Conservation (phyloP, 2,329 filamentous ascomycete genomes). For the Talaromyces sp. region DNA sequence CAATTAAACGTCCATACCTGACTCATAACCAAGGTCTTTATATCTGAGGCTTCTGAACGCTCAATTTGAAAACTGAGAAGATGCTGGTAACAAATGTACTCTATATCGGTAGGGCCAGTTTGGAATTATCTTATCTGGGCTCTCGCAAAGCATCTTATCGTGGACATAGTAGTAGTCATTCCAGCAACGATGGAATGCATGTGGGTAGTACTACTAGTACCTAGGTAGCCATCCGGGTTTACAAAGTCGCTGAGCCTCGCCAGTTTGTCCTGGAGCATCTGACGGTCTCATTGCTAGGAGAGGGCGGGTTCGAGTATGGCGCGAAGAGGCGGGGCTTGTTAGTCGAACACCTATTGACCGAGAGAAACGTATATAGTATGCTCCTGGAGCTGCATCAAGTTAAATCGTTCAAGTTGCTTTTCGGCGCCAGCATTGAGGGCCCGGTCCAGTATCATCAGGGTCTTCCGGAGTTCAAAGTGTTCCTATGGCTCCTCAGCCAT, state of each 20-base stretch:
- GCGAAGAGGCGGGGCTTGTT: not conserved
- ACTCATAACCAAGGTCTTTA: no score
- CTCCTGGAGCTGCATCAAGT: not conserved
- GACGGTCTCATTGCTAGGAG: not conserved
- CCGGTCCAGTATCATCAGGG: not conserved
- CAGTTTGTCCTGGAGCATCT: not conserved
- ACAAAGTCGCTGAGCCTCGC: not conserved
- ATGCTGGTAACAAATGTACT: not conserved
- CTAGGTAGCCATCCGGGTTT: not conserved
- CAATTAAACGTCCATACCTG: not conserved
- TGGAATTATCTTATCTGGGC: not conserved
- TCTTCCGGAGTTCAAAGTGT: not conserved
- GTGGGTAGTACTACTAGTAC: not conserved
- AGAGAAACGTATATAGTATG: not conserved
- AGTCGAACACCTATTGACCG: not conserved
- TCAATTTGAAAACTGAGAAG: no score
- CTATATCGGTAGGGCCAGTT: not conserved
- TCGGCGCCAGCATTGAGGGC: not conserved
- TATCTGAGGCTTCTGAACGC: no score
- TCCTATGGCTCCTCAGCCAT: not conserved
- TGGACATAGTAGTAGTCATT: not conserved
- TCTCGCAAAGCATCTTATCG: not conserved
- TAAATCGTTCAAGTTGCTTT: not conserved
- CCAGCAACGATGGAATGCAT: not conserved
- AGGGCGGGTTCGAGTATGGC: not conserved